Evolutionary conservation across 805 yeast genomes (phyloP), one percentile per base, ranked within the genome.

Genomic region (Wickerhamiella musiphila): DNA sequence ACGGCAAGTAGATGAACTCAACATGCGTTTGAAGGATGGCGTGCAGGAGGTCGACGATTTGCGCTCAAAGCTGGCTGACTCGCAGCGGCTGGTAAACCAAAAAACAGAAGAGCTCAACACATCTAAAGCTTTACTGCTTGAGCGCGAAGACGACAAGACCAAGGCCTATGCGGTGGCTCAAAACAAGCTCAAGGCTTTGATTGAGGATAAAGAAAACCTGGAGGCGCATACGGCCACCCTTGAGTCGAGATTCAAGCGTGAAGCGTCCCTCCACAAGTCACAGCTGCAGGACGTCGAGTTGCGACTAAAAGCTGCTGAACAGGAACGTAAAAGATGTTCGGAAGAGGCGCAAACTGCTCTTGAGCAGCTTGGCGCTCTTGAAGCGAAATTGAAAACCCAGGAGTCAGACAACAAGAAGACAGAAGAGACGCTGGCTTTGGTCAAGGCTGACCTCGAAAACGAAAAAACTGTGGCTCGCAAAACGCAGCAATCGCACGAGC

Each of bases 31-130:
- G 24, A 66, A 67, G 38, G 96, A 90, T 43, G 58, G 72, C 2
- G 64, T 62, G 26, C 61, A 61, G 33, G 65, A 68, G 39, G 60
- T 68, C 15, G 83, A 78, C 35, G 66, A 70, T 2, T 50, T 84
- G 18, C 83, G 78, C 42, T 93, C 82, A 35, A 94, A 84, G 47
- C 55, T 86, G n/a, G 58, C 66, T 8, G 95, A 84, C 36, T 60
- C 78, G 4, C 66, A 81, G 34, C 65, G 68, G 20, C 60, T 73
- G 52, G 53, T 84, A 2, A 90, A 75, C 46, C 94, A 83, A 46
- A 67, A 93, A 38, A 70, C 78, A 0, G 61, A 84, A 31, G 96
- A 86, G 53, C 64, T 81, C 0, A 60, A 73, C 1, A 71, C 81
- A 0, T 68, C 83, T 53, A 64, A 92, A 43, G 60, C 78, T 36